Percentiles rank a stretch among this genome's conserved stretches.
Conservation (phyloP, 106 monocot genomes). For the Dendrobium officinale region DNA sequence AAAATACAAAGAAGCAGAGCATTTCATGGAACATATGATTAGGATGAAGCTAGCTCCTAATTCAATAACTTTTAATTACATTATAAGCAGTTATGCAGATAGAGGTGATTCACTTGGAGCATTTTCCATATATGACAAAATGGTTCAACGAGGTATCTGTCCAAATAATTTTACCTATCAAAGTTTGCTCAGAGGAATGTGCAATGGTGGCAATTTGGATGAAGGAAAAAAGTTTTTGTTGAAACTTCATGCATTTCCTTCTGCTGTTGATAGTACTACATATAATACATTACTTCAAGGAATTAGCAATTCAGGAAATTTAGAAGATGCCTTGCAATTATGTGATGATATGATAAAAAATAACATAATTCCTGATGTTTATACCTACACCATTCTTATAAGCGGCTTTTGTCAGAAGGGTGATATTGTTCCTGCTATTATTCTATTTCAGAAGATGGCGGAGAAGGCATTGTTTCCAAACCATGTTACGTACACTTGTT, state of each 20-base stretch:
- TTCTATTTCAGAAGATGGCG: slow-evolving; percentile 43
- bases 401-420: slow-evolving; percentile 55
- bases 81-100: slow-evolving; percentile 44
- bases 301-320: slow-evolving; percentile 48
- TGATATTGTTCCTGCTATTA: slow-evolving; percentile 50
- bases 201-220: slow-evolving; percentile 38
- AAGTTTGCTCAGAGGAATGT: slow-evolving; percentile 64
- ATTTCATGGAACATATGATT: slow-evolving; percentile 61
- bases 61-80: slow-evolving; percentile 34
- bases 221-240: slow-evolving; percentile 44
- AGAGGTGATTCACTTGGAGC: slow-evolving; percentile 38
- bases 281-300: slow-evolving; percentile 56
- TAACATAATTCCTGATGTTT: slow-evolving; percentile 43
- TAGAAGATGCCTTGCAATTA: slow-evolving; percentile 53
- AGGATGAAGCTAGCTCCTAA: slow-evolving; percentile 38
- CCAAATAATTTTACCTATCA: slow-evolving; percentile 41
- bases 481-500: slow-evolving; percentile 59
- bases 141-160: slow-evolving; percentile 33
- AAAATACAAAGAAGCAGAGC: slow-evolving; percentile 40
- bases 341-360: slow-evolving; percentile 55
- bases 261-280: slow-evolving; percentile 19
- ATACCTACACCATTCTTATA: slow-evolving; percentile 67
- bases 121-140: slow-evolving; percentile 50
- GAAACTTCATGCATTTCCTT: slow-evolving; percentile 31
- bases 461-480: slow-evolving; percentile 38